Percentiles rank a stretch among this genome's conserved stretches.
Evolutionary conservation across 2,329 filamentous ascomycete genomes (phyloP).

Genomic region (Fusarium sp.): DNA sequence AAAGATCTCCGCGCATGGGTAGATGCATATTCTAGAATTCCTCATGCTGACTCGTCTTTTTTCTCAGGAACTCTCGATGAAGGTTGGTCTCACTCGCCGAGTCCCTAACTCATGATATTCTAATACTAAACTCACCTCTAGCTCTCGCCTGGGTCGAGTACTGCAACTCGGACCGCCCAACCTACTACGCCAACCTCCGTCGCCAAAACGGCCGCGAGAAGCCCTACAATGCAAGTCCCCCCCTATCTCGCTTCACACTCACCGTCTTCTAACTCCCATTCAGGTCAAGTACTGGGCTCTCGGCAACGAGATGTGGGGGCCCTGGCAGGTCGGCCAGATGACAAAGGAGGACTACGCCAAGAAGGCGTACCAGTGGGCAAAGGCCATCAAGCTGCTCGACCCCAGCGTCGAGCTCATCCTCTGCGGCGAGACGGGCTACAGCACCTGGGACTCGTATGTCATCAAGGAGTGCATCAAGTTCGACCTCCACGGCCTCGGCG

Average conservation of each 20-base stretch:
- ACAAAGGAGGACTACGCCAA: conserved; percentile 76
- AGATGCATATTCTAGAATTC: background rate
- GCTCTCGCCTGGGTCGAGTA: conserved; percentile 84
- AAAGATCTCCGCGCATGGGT: background rate
- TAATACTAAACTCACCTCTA: conserved; percentile 9
- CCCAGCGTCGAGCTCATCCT: conserved; percentile 76
- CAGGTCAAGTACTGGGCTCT: conserved; percentile 85
- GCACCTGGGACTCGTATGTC: conserved; percentile 78
- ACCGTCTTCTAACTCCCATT: background rate
- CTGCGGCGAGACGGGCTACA: conserved; percentile 76
- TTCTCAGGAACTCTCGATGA: conserved; percentile 54
- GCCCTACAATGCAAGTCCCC: conserved; percentile 69
- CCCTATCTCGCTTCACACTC: fast-evolving
- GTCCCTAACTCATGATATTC: background rate
- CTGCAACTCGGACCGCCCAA: conserved; percentile 82
- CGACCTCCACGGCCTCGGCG: conserved; percentile 49
- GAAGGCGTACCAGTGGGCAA: conserved; percentile 77
- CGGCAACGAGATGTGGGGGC: conserved; percentile 78
- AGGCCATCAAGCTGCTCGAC: conserved; percentile 77
- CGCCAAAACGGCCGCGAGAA: conserved; percentile 78
- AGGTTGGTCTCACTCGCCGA: conserved; percentile 40
- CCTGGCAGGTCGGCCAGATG: conserved; percentile 75
- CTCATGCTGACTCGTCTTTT: background rate
- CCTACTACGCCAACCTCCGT: conserved; percentile 83
- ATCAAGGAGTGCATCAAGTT: conserved; percentile 72